Evolutionary conservation across 139 green algal species (phyloP), one percentile per base, ranked within the genome.

Genomic region (Chlamydomonas applanata): DNA sequence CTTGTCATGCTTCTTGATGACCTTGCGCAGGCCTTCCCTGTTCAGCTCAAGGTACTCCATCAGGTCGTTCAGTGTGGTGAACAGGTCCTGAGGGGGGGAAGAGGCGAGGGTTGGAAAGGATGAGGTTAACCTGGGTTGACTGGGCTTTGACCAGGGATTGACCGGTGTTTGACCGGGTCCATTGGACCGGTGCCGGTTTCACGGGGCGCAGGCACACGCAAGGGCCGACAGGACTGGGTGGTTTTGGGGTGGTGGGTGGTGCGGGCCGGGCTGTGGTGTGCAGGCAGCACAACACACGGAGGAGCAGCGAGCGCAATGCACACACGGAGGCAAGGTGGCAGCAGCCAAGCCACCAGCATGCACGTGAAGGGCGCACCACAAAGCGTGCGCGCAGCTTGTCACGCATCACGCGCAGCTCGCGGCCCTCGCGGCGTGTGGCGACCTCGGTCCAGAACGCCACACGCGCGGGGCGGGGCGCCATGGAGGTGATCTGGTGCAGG

Each of bases 1-100:
- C 82, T 93, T 93, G 83, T 93, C 89, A 59, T 93, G 89, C 80
- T 93, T 93, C 77, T 93, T 93, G 49, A 93, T 72, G 49, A 87
- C 83, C 76, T 90, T 91, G n/a, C 89, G 71, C 73, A 93, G 90
- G 29, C 89, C 89, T 29, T 86, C 82, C 35, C 77, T 71, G 81
- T 93, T 93, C 14, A 87, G 66, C n/a, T 84, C 56, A 11, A 88
- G 61, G 61, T 84, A 93, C 34, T 88, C 80, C 22, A 62, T 27
- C 29, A 92, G 80, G 70, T 84, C 79, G 57, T 84, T 73, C 9
- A 78, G 29, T 3, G 49, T 45, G n/a, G 85, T 80, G 70, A 80
- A 91, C 24, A 88, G 69, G 25, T 87, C 76, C 75, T 81, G 65
- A 16, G 53, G 22, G 20, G n/a, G n/a, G n/a, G n/a, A n/a, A n/a